Evolutionary conservation across 345 rosid genomes (phyloP), one percentile per base, ranked within the genome.

Genomic region (Bruguiera sexangula): DNA sequence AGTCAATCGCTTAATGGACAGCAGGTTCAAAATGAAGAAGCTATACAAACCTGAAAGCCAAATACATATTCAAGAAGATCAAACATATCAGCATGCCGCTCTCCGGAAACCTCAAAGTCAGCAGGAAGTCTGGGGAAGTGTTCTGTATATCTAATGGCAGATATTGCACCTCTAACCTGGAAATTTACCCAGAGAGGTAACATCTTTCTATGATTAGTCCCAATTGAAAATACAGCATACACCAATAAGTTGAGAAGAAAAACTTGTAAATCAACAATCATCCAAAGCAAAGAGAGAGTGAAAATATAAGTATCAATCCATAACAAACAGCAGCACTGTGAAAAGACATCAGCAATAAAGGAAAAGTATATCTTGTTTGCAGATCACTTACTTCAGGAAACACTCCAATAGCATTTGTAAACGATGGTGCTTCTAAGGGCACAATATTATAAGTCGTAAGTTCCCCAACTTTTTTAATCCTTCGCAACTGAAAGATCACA

Each of bases 81-180:
- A 85, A 95, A 95, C 85, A 95, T 79, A 80, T 95, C 99, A 58
- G 92, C 82, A 51, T 81, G 82, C 57, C 96, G 91, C 74, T 90
- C 92, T 75, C 96, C 92, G 20, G 89, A 80, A 67, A 92, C 79
- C 76, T 81, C 84, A 71, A 86, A 82, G 73, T 76, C 77, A 57
- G 81, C 74, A 75, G 98, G 99, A 78, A 90, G 94, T 67, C 74
- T 86, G 34, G 98, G 99, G 63, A 88, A 86, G 69, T 92, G 80
- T 71, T 88, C 98, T 6, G 89, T 60, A 69, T 92, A 95, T 83
- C 81, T 86, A 51, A 95, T 90, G 29, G 97, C 90, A 69, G 86
- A 86, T 71, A 86, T 79, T 79, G 96, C 96, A 79, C 91, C 96
- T 76, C 91, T 84, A 69, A 95, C 92, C 99, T 95, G 79, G 67